These are phyloP conservation scores for Tricholoma bakamatsutake DNA, from an alignment of 768 basidiomycete species.

Conservation along the genomic window DNA sequence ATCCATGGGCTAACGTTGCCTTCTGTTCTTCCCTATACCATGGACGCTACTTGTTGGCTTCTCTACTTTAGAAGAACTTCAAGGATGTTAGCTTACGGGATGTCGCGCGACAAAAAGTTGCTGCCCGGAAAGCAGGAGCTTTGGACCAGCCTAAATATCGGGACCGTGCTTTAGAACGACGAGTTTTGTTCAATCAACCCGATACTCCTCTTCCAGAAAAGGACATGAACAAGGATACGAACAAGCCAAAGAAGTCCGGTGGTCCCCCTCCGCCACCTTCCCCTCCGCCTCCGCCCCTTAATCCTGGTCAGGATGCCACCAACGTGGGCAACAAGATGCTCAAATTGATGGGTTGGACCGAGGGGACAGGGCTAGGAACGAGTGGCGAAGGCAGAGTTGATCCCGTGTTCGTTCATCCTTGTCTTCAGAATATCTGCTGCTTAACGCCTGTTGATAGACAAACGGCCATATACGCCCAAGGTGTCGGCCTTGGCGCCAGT, in stretches of 20 bases:
- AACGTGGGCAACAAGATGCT: conserved; percentile 92
- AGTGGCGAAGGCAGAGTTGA: conserved; percentile 82
- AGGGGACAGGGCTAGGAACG: conserved; percentile 81
- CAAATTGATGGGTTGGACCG: conserved; percentile 98
- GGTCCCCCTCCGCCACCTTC: conserved; percentile 61
- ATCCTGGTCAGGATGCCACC: conserved; percentile 72
- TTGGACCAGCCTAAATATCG: conserved; percentile 77
- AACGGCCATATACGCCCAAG: conserved; percentile 81
- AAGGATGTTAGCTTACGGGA: conserved; percentile 69
- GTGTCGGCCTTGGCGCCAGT: conserved; percentile 88
- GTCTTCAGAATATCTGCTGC: neutral
- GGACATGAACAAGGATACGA: conserved; percentile 20
- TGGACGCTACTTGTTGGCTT: conserved; percentile 4
- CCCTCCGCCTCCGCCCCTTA: conserved; percentile 56
- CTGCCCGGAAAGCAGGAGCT: conserved; percentile 31
- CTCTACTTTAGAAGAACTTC: conserved; percentile 71
- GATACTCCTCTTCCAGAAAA: conserved; percentile 66
- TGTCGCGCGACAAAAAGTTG: conserved; percentile 63
- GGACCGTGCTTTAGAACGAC: conserved; percentile 89
- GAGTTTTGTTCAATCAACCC: conserved; percentile 88
- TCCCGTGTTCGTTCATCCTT: conserved; percentile 58
- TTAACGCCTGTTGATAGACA: conserved; percentile 36
- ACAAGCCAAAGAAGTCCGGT: conserved; percentile 38
- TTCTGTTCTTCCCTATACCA: conserved; percentile 16
- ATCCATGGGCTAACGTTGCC: conserved; percentile 25